Base-by-base conservation (phyloP, 2,329 filamentous ascomycete genomes). In the Cephalotrichum gorgonifer region DNA sequence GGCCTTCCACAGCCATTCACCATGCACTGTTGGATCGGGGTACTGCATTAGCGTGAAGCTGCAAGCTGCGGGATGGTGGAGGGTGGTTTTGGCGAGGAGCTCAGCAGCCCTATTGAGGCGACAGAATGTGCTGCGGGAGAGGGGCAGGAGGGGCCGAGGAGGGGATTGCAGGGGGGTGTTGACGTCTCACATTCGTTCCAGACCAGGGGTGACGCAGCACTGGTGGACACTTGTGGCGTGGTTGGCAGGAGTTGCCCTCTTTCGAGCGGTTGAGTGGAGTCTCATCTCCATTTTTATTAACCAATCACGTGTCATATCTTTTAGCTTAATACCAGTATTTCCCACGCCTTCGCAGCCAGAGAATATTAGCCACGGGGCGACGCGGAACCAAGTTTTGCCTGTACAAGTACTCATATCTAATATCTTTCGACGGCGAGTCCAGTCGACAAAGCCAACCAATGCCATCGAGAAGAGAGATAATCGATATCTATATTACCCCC, bases 111-210 rank as follows among this genome's bases (percentile, higher is more conserved):
- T 43, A 43, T 43, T 14, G 15, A 22, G 8, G 35, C 35, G 35
- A 39, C 17, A 20, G 35, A 39, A 20, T 5, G 7, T 39, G 17
- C 35, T 17, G n/a, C 12, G 41, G 14, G 28, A 7, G 28, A 31
- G 33, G 33, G 33, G 33, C 20, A 39, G 14, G 28, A 33, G 43
- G 43, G 26, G 9, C 28, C 11, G 7, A 31, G 20, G 43, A 30
- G 43, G 25, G 39, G 22, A 48, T 49, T 49, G 47, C 47, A 49
- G 47, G 47, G 47, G 47, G 30, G 20, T n/a, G 25, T 41, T 31
- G 35, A 8, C 27, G 47, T 49, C 47, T 49, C 47, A 44, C 39
- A 49, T 43, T 41, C 44, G 47, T 49, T 30, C 17, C 47, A 49
- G 39, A n/a, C 35, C 44, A 31, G 30, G n/a, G 44, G 26, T 12